Percentiles rank a stretch among this genome's conserved stretches.
Conservation (phyloP, 768 basidiomycete species). For the Chalciporus pseudorubinellus region DNA sequence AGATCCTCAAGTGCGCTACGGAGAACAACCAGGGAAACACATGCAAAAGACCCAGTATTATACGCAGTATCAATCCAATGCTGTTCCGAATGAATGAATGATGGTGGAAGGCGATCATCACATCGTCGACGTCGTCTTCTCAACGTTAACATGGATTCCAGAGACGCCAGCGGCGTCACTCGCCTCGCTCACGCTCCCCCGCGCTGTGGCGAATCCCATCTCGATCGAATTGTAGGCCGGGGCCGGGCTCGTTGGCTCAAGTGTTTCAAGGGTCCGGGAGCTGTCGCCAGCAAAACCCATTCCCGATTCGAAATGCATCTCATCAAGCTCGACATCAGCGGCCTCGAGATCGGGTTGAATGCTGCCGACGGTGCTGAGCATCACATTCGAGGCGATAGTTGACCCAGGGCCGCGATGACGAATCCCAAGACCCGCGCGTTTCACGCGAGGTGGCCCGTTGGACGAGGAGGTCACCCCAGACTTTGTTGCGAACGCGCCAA, state of each 20-base stretch:
- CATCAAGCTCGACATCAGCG: conserved; percentile 56
- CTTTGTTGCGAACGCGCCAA: conserved; percentile 65
- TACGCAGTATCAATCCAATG: conserved; percentile 28
- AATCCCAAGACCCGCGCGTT: conserved; percentile 39
- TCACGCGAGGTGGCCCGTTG: conserved; percentile 21
- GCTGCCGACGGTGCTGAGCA: conserved; percentile 63
- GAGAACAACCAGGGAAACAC: conserved; percentile 7
- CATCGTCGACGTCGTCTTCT: conserved; percentile 54
- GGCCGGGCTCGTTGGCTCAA: conserved; percentile 44
- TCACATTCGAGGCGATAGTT: conserved; percentile 58
- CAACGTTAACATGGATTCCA: conserved; percentile 61
- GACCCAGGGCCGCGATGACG: conserved; percentile 51
- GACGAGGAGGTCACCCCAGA: conserved; percentile 38
- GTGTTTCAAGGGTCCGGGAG: conserved; percentile 31
- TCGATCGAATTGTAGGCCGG: conserved; percentile 50
- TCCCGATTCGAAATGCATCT: conserved; percentile 47
- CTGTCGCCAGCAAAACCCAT: conserved; percentile 52
- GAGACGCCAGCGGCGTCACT: conserved; percentile 20
- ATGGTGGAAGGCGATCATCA: conserved; percentile 21
- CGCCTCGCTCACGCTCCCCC: conserved; percentile 22
- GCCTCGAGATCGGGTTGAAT: conserved; percentile 53
- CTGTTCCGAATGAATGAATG: conserved; percentile 22
- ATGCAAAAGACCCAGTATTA: conserved; percentile 23
- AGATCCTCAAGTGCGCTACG: conserved; percentile 10
- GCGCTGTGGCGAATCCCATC: conserved; percentile 21